phyloP scores from a whole-genome alignment of 257 asterid species.

The Solanum tarapatanum region DNA sequence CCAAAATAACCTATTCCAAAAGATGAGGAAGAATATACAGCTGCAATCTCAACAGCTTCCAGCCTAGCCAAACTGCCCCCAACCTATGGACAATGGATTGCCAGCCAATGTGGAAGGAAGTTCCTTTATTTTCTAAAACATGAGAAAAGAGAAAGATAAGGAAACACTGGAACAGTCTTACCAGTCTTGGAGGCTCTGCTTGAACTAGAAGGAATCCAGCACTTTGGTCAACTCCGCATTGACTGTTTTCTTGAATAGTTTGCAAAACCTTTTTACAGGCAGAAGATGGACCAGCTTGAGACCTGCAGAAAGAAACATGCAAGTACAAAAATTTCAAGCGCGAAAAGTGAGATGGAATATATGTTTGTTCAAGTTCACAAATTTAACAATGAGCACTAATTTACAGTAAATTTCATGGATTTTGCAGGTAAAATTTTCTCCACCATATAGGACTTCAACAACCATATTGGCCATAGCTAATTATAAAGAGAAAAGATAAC shows the following conservation, averaged over 20 bases:
- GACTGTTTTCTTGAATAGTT: constrained; percentile 21
- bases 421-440: neutral
- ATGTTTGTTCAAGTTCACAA: neutral
- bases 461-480: neutral
- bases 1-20: constrained; percentile 93
- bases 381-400: neutral
- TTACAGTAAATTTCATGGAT: neutral
- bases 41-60: constrained; percentile 73
- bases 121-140: neutral
- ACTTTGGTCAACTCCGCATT: constrained; percentile 27
- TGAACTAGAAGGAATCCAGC: constrained; percentile 82
- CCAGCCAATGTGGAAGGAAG: neutral
- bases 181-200: constrained; percentile 48
- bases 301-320: constrained; percentile 27
- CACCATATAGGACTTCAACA: neutral
- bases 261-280: constrained; percentile 60
- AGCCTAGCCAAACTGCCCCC: constrained; percentile 22
- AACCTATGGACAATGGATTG: constrained; percentile 27
- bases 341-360: neutral
- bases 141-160: neutral
- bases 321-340: neutral
- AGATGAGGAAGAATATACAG: constrained; percentile 67
- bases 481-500: neutral
- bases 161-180: constrained; percentile 10
- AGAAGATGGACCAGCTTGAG: constrained; percentile 65